Evolutionary conservation across 2,329 filamentous ascomycete genomes (phyloP).

Genomic region (Trichoderma oligosporum): DNA sequence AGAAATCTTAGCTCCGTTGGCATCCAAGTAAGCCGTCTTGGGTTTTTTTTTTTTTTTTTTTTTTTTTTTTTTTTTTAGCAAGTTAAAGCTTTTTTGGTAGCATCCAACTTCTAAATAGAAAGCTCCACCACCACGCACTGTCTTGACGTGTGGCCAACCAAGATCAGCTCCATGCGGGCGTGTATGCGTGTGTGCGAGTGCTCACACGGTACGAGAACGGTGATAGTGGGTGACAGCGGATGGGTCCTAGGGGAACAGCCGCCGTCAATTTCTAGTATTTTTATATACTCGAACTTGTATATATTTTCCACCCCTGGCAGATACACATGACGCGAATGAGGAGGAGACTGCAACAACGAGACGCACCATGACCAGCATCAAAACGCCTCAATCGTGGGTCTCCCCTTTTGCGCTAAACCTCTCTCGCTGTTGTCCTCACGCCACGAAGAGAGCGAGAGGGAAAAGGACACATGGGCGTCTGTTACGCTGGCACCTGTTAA

Average conservation of each 20-base stretch:
- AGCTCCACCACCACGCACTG: slow-evolving; percentile 14
- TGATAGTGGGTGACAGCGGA: slow-evolving; percentile 13
- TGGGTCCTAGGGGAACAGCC: slow-evolving; percentile 2
- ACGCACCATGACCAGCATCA: not conserved
- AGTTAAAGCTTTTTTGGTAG: slow-evolving; percentile 5
- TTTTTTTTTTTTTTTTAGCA: not conserved
- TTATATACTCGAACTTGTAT: no score
- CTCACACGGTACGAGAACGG: slow-evolving; percentile 6
- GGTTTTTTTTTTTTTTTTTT: no score
- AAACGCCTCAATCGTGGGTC: not conserved
- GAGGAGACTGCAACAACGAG: slow-evolving; percentile 1
- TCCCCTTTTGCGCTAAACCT: slow-evolving; percentile 9
- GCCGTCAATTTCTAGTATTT: slow-evolving; percentile 2
- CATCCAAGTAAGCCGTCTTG: no score
- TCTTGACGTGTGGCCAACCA: slow-evolving; percentile 8
- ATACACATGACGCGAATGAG: slow-evolving; percentile 14
- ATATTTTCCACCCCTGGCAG: slow-evolving; percentile 13
- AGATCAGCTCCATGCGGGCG: slow-evolving; percentile 14
- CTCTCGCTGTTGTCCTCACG: slow-evolving; percentile 7
- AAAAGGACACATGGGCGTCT: slow-evolving; percentile 8
- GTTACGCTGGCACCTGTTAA: slow-evolving; percentile 1
- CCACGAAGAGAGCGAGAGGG: slow-evolving; percentile 6
- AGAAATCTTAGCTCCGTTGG: no score
- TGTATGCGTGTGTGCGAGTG: not conserved
- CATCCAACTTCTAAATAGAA: slow-evolving; percentile 1